A percentile compares a stretch with the other conserved stretches of the same genome.
These are phyloP conservation scores for Vitis riparia DNA, from an alignment of 164 flowering plant species.

Conservation along the genomic window DNA sequence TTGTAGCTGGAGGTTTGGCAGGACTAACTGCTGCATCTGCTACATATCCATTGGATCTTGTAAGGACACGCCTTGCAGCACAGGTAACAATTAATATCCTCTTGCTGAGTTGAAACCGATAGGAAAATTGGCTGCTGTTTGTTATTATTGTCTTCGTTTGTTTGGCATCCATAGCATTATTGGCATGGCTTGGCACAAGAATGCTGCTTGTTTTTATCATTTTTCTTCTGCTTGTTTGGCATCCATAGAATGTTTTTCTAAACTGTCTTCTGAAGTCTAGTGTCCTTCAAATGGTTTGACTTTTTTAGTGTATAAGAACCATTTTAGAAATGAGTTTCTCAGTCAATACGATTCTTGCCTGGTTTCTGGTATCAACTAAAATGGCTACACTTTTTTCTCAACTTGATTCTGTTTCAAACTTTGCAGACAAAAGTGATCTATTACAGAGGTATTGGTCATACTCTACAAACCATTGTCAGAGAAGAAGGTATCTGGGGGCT, in stretches of 20 bases:
- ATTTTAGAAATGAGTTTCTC: too few species aligned
- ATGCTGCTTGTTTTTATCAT: neutral
- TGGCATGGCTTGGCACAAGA: neutral
- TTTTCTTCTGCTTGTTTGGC: neutral
- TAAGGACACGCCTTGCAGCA: slow-evolving; percentile 74
- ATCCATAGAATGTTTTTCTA: neutral
- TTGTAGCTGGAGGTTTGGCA: slow-evolving; percentile 63
- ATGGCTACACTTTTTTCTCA: too few species aligned
- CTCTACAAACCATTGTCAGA: slow-evolving; percentile 47
- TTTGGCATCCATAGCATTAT: neutral
- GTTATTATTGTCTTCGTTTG: too few species aligned
- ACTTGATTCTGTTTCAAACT: neutral
- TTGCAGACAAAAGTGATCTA: slow-evolving; percentile 62
- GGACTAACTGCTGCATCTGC: slow-evolving; percentile 71
- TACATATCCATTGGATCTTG: slow-evolving; percentile 80
- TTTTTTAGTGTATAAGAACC: too few species aligned
- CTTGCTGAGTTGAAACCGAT: neutral
- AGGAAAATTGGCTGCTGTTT: neutral
- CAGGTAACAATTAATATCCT: slow-evolving; percentile 40
- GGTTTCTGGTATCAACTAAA: too few species aligned
- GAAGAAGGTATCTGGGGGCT: slow-evolving; percentile 59
- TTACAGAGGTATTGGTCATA: slow-evolving; percentile 64
- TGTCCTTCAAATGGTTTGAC: too few species aligned
- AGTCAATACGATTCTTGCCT: too few species aligned
- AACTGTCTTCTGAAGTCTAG: too few species aligned